These are phyloP conservation scores for Ambispora gerdemannii DNA, from an alignment of 192 early-diverging fungal genomes.

Conservation along the genomic window DNA sequence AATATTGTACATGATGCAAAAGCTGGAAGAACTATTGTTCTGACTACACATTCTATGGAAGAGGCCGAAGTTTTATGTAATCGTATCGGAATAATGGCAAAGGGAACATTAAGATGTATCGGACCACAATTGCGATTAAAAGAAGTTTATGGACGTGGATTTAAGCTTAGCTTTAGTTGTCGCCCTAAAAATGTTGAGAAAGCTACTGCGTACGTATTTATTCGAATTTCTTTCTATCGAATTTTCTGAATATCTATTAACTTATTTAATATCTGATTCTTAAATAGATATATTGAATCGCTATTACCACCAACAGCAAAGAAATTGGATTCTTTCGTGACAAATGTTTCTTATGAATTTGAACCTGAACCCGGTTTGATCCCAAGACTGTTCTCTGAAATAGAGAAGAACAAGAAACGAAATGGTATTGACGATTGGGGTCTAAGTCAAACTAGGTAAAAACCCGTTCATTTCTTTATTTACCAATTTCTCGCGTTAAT, in stretches of 20 bases:
- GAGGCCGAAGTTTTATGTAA: constrained; percentile 75
- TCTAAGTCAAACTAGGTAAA: constrained; percentile 55
- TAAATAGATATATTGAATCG: constrained; percentile 35
- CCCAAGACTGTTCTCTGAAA: constrained; percentile 53
- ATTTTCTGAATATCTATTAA: not conserved
- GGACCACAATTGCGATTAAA: constrained; percentile 60
- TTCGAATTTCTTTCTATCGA: not conserved
- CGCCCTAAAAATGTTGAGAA: constrained; percentile 42
- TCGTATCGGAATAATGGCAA: constrained; percentile 73
- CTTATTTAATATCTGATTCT: not conserved
- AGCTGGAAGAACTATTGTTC: constrained; percentile 58
- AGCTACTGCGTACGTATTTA: constrained; percentile 47
- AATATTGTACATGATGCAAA: constrained; percentile 59
- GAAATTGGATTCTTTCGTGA: constrained; percentile 52
- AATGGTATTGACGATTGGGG: constrained; percentile 72
- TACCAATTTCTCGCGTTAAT: not conserved
- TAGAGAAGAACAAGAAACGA: constrained; percentile 55
- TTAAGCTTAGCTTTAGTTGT: constrained; percentile 60
- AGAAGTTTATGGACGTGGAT: constrained; percentile 66
- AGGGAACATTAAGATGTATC: constrained; percentile 66
- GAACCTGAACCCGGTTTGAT: constrained; percentile 47
- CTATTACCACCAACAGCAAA: constrained; percentile 51
- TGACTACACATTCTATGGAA: constrained; percentile 77
- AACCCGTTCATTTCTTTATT: not conserved
- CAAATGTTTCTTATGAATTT: constrained; percentile 65